Conservation (phyloP, 75 land plant species). For the Picea glauca region DNA sequence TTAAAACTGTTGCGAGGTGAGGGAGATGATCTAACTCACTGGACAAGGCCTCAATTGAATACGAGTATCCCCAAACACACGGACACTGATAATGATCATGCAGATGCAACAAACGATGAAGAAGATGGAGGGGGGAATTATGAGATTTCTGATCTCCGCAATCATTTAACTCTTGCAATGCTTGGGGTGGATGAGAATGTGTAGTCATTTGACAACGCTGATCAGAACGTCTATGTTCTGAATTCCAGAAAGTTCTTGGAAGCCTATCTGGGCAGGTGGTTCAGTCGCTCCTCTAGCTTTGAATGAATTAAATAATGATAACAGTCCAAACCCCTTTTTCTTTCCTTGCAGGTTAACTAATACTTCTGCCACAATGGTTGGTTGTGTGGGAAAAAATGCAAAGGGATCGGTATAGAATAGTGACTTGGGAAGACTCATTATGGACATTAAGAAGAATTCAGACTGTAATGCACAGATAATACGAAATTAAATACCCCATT, state of each 20-base stretch:
- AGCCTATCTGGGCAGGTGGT: slow-evolving; percentile 35
- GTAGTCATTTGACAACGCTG: slow-evolving; percentile 16
- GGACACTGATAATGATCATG: neutral
- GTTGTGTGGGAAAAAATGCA: too few relatives aligned
- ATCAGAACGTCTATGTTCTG: slow-evolving; percentile 15
- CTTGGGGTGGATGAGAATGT: neutral
- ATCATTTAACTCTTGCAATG: too few relatives aligned
- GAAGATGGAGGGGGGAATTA: slow-evolving; percentile 14
- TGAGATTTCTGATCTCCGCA: neutral
- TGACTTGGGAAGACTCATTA: too few relatives aligned
- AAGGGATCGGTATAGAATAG: too few relatives aligned
- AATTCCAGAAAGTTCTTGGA: slow-evolving; percentile 27
- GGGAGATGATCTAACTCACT: neutral
- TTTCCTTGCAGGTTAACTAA: too few relatives aligned
- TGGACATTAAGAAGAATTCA: too few relatives aligned
- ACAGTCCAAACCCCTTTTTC: too few relatives aligned
- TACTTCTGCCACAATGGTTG: too few relatives aligned
- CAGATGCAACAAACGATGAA: neutral
- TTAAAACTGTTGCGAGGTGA: neutral
- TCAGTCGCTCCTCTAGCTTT: slow-evolving; percentile 30
- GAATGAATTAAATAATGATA: too few relatives aligned
- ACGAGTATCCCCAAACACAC: too few relatives aligned
- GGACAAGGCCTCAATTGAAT: neutral
- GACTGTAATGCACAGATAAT: too few relatives aligned
- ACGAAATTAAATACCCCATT: too few relatives aligned